Evolutionary conservation across 257 asterid species (phyloP).

Genomic region (Scutellaria baicalensis): DNA sequence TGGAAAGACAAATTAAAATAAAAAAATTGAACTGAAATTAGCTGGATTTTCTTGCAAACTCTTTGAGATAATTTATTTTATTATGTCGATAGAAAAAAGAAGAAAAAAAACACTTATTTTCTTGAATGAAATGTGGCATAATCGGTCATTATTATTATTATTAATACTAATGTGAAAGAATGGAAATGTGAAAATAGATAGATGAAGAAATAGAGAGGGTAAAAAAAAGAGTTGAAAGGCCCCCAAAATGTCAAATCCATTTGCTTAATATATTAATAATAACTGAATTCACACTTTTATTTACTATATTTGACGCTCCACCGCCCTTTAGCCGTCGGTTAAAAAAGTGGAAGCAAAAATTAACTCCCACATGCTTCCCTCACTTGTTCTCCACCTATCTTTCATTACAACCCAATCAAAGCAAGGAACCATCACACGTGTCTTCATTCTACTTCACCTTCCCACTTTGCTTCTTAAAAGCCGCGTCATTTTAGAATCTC

Average conservation of each 20-base stretch:
- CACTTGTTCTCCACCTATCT: not conserved
- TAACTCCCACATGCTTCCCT: not conserved
- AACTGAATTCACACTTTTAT: constrained; percentile 10
- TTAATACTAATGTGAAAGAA: no score
- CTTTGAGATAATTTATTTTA: no score
- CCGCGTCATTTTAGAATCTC: not conserved
- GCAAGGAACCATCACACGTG: constrained; percentile 29
- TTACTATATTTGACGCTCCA: constrained; percentile 19
- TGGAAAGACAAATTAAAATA: no score
- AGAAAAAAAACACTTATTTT: no score
- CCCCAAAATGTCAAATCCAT: constrained; percentile 16
- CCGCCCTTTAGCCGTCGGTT: constrained; percentile 47
- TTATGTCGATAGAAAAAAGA: no score
- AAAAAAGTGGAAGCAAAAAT: constrained; percentile 1
- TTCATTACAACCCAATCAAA: constrained; percentile 22
- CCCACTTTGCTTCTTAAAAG: not conserved
- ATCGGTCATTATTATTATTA: no score
- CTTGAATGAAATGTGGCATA: no score
- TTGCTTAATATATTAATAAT: not conserved
- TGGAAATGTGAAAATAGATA: not conserved
- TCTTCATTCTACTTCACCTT: not conserved
- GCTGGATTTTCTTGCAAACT: no score
- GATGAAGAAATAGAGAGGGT: not conserved
- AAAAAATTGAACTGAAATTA: no score
- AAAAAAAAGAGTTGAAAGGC: not conserved